Evolutionary conservation across 306 rosid genomes (phyloP).

Genomic region (Medicago ruthenica): DNA sequence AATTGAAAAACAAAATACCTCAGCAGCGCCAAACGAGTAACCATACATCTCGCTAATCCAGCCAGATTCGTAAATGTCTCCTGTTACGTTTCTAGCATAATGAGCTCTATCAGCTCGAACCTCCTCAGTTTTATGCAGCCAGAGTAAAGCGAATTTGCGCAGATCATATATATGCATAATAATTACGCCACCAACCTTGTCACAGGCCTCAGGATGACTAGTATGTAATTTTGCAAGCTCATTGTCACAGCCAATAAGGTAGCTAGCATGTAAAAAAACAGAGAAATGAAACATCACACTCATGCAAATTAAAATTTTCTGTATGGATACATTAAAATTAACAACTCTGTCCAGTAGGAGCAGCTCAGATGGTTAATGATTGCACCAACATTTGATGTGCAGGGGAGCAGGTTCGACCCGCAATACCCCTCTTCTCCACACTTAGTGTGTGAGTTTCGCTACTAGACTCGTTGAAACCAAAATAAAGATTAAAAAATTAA

Average conservation of each 20-base stretch:
- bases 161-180: constrained; percentile 49
- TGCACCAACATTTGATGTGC: too few relatives aligned
- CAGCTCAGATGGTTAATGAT: too few relatives aligned
- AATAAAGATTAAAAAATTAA: too few relatives aligned
- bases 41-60: constrained; percentile 50
- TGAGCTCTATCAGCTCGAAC: constrained; percentile 44
- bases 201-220: constrained; percentile 48
- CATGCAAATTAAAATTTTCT: neutral
- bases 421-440: too few relatives aligned
- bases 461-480: too few relatives aligned
- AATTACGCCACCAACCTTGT: constrained; percentile 49
- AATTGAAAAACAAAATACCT: constrained; percentile 30
- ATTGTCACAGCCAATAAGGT: constrained; percentile 46
- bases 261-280: constrained; percentile 27
- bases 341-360: neutral
- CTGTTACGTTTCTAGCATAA: constrained; percentile 41
- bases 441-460: too few relatives aligned
- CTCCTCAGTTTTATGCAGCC: constrained; percentile 50
- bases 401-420: too few relatives aligned
- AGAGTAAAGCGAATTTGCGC: constrained; percentile 42
- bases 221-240: constrained; percentile 47
- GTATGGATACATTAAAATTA: neutral
- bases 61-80: constrained; percentile 44
- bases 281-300: constrained; percentile 4
- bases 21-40: constrained; percentile 44